Percentiles rank a stretch among this genome's conserved stretches.
These are phyloP conservation scores for Rhazya stricta DNA, from an alignment of 257 asterid species.

Conservation along the genomic window DNA sequence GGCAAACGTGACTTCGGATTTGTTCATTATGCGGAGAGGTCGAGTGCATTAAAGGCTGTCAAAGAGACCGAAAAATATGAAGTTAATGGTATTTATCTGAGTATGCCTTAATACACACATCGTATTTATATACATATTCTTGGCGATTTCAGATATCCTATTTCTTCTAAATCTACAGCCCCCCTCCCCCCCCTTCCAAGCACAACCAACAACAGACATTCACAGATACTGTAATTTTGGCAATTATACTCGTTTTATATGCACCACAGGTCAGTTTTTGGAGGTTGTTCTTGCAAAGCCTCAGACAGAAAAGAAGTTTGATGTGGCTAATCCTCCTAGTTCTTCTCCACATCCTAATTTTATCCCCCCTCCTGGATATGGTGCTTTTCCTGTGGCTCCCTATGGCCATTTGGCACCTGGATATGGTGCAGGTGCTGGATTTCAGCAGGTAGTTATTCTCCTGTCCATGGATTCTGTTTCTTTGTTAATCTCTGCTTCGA, in stretches of 20 bases:
- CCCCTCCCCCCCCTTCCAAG: too few relatives aligned
- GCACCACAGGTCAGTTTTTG: conserved; percentile 61
- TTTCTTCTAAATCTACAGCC: too few relatives aligned
- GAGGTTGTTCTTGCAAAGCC: conserved; percentile 98
- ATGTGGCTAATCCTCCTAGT: conserved; percentile 48
- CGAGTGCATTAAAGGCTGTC: conserved; percentile 82
- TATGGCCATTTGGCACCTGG: conserved; percentile 67
- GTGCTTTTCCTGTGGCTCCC: conserved; percentile 68
- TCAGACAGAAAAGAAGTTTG: conserved; percentile 78
- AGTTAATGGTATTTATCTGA: conserved; percentile 57
- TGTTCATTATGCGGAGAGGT: conserved; percentile 88
- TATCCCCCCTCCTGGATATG: conserved; percentile 77
- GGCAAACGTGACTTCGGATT: conserved; percentile 91
- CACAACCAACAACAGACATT: too few relatives aligned
- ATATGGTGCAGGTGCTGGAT: conserved; percentile 66
- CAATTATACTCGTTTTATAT: conserved; percentile 11
- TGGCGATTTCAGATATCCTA: too few relatives aligned
- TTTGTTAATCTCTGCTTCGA: background rate
- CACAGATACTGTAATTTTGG: background rate
- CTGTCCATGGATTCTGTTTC: background rate
- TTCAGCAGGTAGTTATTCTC: conserved; percentile 62
- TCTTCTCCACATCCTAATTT: conserved; percentile 54
- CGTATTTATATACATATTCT: background rate
- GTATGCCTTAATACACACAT: background rate
- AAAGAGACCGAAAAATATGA: conserved; percentile 79